These are phyloP conservation scores for Pestalotiopsis sp. DNA, from an alignment of 2,329 filamentous ascomycete genomes.

Conservation along the genomic window DNA sequence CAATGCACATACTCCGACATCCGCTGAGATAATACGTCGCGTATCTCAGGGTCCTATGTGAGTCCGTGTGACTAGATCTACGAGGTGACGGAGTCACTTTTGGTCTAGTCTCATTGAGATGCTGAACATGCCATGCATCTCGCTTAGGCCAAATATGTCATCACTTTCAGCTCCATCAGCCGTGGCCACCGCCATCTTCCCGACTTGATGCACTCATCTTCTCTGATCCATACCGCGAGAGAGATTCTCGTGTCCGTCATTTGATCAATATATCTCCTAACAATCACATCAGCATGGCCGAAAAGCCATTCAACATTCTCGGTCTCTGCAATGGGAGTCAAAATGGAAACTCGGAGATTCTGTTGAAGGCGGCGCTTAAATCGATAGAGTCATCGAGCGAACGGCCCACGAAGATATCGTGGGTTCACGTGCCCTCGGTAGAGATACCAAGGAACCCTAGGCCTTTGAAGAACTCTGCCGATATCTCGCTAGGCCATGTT, in stretches of 20 bases:
- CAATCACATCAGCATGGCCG: neutral
- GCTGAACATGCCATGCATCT: neutral
- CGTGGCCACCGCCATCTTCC: neutral
- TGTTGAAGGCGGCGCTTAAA: conserved; percentile 6
- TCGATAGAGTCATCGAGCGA: neutral
- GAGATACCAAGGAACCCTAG: conserved; percentile 5
- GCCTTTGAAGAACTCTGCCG: conserved; percentile 2
- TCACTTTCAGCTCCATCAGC: neutral
- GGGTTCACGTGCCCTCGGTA: conserved; percentile 9
- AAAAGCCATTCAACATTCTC: conserved; percentile 1
- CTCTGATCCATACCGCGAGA: neutral
- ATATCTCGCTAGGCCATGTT: conserved; percentile 9
- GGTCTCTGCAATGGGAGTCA: conserved; percentile 11
- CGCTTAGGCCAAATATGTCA: neutral
- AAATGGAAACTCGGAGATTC: conserved; percentile 2
- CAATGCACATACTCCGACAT: neutral
- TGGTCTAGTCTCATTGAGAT: neutral
- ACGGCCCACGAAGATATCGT: neutral
- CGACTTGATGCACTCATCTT: neutral
- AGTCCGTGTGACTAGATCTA: neutral
- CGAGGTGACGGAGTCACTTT: neutral
- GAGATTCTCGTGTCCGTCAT: neutral
- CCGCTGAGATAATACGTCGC: neutral
- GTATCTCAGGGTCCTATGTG: neutral
- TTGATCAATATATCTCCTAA: neutral